These are phyloP conservation scores for Rhytidhysteron rufulum DNA, from an alignment of 2,329 filamentous ascomycete genomes.

Conservation along the genomic window DNA sequence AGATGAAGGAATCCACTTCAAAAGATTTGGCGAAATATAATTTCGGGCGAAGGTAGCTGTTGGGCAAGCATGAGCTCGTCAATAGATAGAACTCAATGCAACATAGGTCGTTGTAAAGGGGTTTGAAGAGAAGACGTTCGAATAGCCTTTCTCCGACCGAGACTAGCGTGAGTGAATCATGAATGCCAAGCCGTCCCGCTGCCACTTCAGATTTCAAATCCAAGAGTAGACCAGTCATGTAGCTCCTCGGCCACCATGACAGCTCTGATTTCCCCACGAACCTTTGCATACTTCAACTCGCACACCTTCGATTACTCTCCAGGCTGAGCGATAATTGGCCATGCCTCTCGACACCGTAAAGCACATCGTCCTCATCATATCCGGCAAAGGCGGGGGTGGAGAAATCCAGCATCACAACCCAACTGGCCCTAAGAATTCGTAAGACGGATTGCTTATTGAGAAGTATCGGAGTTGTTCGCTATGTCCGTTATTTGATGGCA, in stretches of 20 bases:
- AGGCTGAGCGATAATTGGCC: constrained; percentile 9
- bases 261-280: neutral
- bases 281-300: neutral
- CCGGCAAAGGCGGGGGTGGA: constrained; percentile 97
- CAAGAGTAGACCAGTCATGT: neutral
- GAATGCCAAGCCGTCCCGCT: neutral
- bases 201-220: neutral
- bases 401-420: constrained; percentile 96
- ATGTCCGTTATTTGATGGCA: constrained; percentile 62
- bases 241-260: neutral
- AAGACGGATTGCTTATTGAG: constrained; percentile 56
- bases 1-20: too few relatives aligned
- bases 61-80: too few relatives aligned
- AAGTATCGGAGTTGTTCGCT: constrained; percentile 73
- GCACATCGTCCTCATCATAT: constrained; percentile 79
- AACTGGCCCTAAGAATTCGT: constrained; percentile 69
- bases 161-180: too few relatives aligned
- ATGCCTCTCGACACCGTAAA: constrained; percentile 71
- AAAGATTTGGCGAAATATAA: too few relatives aligned
- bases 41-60: too few relatives aligned
- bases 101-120: too few relatives aligned
- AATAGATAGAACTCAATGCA: too few relatives aligned
- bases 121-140: too few relatives aligned
- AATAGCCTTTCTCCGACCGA: neutral
- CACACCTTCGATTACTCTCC: neutral